Evolutionary conservation across 768 basidiomycete genomes (phyloP).

Genomic region (Lactarius evosmus): DNA sequence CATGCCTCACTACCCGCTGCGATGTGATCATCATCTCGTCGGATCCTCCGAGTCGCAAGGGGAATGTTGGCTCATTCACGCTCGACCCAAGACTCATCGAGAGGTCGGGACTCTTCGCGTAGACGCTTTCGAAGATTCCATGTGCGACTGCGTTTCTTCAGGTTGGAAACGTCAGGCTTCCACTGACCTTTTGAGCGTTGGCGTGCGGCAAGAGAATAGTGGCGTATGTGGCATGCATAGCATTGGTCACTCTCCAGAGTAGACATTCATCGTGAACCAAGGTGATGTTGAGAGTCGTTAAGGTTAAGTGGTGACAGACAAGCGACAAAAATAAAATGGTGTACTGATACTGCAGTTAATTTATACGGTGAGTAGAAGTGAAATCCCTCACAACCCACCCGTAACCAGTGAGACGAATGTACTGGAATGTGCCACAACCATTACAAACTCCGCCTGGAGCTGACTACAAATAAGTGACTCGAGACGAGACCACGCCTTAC

Average conservation of each 20-base stretch:
- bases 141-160: background rate
- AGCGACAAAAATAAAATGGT: too few relatives aligned
- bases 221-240: background rate
- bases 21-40: too few relatives aligned
- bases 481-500: background rate
- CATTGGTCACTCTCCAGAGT: background rate
- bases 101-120: background rate
- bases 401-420: constrained; percentile 1
- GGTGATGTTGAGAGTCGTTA: too few relatives aligned
- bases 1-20: background rate
- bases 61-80: background rate
- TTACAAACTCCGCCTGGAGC: constrained; percentile 20
- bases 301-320: too few relatives aligned
- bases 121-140: background rate
- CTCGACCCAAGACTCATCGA: background rate
- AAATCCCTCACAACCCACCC: too few relatives aligned
- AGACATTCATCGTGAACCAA: background rate
- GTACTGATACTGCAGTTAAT: too few relatives aligned
- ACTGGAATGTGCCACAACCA: background rate
- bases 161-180: background rate
- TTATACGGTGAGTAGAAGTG: too few relatives aligned
- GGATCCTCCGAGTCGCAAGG: background rate
- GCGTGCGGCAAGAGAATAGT: background rate
- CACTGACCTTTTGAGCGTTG: background rate
- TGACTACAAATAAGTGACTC: background rate